phyloP scores from a whole-genome alignment of 495 filamentous ascomycete species.

The Aspergillus cavernicola region DNA sequence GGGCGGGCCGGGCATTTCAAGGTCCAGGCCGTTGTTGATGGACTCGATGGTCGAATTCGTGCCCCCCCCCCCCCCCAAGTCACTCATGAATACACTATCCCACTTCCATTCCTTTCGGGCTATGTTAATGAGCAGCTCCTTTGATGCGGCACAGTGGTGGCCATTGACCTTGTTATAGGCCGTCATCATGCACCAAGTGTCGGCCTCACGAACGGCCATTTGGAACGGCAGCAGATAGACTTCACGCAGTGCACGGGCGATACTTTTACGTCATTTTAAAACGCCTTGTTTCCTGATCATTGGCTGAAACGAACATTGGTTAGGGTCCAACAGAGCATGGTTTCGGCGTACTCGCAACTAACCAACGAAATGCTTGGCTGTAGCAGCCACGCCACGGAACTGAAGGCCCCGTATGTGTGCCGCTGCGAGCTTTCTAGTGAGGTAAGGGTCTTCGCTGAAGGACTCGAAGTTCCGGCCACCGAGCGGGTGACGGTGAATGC shows the following conservation, averaged over 20 bases:
- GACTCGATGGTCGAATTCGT: not conserved
- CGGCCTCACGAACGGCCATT: constrained; percentile 55
- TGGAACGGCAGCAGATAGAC: constrained; percentile 68
- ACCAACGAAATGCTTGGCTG: constrained; percentile 59
- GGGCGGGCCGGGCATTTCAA: not conserved
- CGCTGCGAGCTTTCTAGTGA: constrained; percentile 1
- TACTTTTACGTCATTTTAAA: not conserved
- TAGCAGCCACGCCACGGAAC: constrained; percentile 55
- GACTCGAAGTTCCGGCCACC: not conserved
- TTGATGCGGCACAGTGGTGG: not conserved
- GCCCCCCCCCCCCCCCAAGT: not conserved
- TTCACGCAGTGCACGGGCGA: constrained; percentile 60
- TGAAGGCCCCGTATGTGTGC: constrained; percentile 50
- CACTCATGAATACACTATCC: not conserved
- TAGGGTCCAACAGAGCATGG: constrained; percentile 51
- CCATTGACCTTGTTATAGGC: constrained; percentile 56
- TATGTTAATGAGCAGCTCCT: not conserved
- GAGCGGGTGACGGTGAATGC: not conserved
- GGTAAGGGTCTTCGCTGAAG: not conserved
- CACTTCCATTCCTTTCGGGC: not conserved
- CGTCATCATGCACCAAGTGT: constrained; percentile 63
- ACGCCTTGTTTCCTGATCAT: constrained; percentile 62
- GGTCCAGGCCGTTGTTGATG: not conserved
- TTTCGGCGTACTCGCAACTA: too few relatives aligned
- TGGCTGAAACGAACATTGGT: constrained; percentile 47